Conservation (phyloP, 2,329 filamentous ascomycete species). For the Sclerotinia spermophila region DNA sequence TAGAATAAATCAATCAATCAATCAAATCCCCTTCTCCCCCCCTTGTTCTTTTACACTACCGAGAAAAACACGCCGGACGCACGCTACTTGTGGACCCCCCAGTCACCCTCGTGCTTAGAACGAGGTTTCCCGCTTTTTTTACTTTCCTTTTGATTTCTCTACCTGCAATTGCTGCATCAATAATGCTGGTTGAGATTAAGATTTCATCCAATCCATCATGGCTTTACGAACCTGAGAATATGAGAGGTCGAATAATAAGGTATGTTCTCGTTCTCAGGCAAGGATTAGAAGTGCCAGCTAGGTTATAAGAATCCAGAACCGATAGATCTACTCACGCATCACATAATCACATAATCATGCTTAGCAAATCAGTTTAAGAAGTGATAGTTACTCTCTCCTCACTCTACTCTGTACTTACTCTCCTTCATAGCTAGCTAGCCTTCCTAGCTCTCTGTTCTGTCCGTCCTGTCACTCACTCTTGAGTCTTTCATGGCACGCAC, state of each 20-base stretch:
- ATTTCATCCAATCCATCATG: not conserved
- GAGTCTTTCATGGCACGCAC: not conserved
- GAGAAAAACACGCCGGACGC: slow-evolving; percentile 7
- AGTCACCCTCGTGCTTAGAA: not conserved
- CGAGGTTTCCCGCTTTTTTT: not conserved
- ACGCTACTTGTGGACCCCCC: slow-evolving; percentile 2
- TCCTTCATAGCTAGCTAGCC: not conserved
- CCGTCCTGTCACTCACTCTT: no score
- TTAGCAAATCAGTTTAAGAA: slow-evolving; percentile 3
- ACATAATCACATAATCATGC: not conserved
- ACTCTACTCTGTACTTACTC: no score
- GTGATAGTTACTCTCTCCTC: not conserved
- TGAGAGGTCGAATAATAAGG: not conserved
- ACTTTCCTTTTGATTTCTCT: not conserved
- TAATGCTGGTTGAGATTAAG: not conserved
- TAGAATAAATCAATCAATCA: not conserved
- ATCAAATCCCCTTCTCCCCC: no score
- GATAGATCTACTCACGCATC: not conserved
- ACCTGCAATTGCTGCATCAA: not conserved
- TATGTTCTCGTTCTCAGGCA: not conserved
- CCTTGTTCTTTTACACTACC: slow-evolving; percentile 2
- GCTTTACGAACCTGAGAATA: not conserved
- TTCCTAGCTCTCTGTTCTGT: not conserved
- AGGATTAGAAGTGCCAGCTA: not conserved
- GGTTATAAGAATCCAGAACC: not conserved